These are phyloP conservation scores for Talaromyces nanjingensis DNA, from an alignment of 495 filamentous ascomycete genomes.

Conservation along the genomic window DNA sequence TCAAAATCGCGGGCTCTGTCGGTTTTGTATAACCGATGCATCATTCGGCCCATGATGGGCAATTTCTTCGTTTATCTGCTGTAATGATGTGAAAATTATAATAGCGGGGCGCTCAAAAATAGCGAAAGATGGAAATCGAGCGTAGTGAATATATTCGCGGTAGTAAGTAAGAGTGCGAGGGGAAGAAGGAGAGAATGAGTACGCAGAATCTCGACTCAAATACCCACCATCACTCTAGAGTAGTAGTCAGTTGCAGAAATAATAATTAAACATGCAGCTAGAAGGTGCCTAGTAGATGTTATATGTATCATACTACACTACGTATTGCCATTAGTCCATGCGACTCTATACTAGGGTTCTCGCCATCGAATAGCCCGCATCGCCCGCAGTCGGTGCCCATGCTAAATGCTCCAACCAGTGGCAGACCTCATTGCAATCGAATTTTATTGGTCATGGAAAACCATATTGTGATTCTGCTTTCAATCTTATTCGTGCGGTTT, in stretches of 20 bases:
- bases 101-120: not conserved
- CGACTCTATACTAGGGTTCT: not conserved
- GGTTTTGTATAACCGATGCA: slow-evolving; percentile 38
- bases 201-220: not conserved
- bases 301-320: not conserved
- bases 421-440: not conserved
- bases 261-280: not conserved
- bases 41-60: slow-evolving; percentile 30
- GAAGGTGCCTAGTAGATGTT: not conserved
- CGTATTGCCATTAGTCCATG: not conserved
- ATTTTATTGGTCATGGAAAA: not conserved
- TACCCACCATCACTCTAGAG: not conserved
- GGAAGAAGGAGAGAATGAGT: not conserved
- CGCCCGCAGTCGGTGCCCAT: not conserved
- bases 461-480: not conserved
- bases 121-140: not conserved
- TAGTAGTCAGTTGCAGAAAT: not conserved
- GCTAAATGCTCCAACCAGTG: not conserved
- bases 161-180: not conserved
- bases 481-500: not conserved
- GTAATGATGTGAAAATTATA: not conserved
- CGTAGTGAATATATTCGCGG: not conserved
- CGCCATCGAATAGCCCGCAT: not conserved
- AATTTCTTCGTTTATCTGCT: not conserved
- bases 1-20: slow-evolving; percentile 44